These are phyloP conservation scores for Blastobotrys apis DNA, from an alignment of 1,139 yeast species.

Conservation along the genomic window DNA sequence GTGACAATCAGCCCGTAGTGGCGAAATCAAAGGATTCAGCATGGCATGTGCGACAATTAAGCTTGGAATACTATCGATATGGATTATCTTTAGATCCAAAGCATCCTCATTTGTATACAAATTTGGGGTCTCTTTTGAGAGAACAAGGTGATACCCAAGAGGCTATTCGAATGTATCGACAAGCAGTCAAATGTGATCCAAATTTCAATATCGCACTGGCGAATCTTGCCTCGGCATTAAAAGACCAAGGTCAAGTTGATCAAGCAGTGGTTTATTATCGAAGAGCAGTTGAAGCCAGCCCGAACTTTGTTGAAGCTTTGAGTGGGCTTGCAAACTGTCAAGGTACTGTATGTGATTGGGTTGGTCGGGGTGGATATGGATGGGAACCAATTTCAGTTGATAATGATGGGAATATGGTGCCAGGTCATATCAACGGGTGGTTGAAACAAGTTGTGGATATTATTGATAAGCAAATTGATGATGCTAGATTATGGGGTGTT, in stretches of 20 bases:
- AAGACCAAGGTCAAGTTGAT: slow-evolving; percentile 35
- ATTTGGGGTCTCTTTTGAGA: slow-evolving; percentile 34
- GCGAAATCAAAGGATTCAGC: slow-evolving; percentile 11
- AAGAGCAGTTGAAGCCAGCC: slow-evolving; percentile 31
- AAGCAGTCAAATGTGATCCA: slow-evolving; percentile 33
- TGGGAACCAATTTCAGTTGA: slow-evolving; percentile 33
- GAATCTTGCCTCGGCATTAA: slow-evolving; percentile 34
- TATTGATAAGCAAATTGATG: slow-evolving; percentile 28
- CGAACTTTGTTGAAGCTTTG: slow-evolving; percentile 34
- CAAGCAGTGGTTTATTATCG: slow-evolving; percentile 32
- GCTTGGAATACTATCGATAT: slow-evolving; percentile 32
- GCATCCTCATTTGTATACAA: slow-evolving; percentile 37
- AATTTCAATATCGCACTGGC: slow-evolving; percentile 34
- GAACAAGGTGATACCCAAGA: slow-evolving; percentile 33
- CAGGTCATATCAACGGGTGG: slow-evolving; percentile 30
- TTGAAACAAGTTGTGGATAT: slow-evolving; percentile 26
- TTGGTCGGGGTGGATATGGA: slow-evolving; percentile 33
- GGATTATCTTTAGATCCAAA: slow-evolving; percentile 33
- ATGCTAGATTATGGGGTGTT: slow-evolving; percentile 31
- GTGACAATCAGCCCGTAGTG: background rate
- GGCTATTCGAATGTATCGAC: slow-evolving; percentile 33
- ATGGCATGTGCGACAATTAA: slow-evolving; percentile 22
- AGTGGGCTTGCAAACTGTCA: slow-evolving; percentile 35
- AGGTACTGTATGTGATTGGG: slow-evolving; percentile 35
- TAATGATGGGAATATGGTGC: slow-evolving; percentile 24